A percentile compares a stretch with the other conserved stretches of the same genome.
Conservation (phyloP, 2,329 filamentous ascomycete species). For the Fusarium sp. region DNA sequence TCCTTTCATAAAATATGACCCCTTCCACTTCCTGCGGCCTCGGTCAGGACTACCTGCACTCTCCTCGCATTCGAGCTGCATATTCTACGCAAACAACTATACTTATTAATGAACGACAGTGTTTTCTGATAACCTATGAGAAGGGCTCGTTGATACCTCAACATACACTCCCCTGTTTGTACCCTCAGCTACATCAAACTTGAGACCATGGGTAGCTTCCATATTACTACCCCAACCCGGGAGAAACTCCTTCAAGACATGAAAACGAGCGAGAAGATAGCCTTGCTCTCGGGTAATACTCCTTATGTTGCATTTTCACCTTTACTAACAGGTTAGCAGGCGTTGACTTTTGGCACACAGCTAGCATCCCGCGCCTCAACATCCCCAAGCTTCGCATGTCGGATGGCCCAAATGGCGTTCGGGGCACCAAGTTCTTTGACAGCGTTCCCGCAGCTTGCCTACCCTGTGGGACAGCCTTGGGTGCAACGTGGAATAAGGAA, state of each 20-base stretch:
- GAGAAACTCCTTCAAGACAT: conserved; percentile 66
- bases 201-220: neutral
- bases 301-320: neutral
- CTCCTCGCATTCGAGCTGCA: neutral
- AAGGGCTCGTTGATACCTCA: neutral
- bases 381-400: conserved; percentile 73
- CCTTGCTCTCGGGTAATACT: conserved; percentile 58
- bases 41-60: neutral
- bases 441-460: conserved; percentile 68
- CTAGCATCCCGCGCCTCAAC: conserved; percentile 66
- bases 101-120: too few relatives aligned
- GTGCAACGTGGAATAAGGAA: conserved; percentile 66
- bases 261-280: conserved; percentile 62
- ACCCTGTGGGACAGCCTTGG: conserved; percentile 67
- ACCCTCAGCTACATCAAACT: neutral
- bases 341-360: conserved; percentile 77
- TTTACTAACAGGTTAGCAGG: conserved; percentile 48
- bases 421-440: conserved; percentile 76
- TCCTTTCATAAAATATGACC: neutral
- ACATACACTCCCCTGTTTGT: neutral
- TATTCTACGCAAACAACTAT: neutral
- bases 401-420: conserved; percentile 76
- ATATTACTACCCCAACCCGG: neutral
- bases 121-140: neutral
- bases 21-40: neutral